phyloP scores from a whole-genome alignment of 768 basidiomycete genomes.

The Suillus clintonianus region DNA sequence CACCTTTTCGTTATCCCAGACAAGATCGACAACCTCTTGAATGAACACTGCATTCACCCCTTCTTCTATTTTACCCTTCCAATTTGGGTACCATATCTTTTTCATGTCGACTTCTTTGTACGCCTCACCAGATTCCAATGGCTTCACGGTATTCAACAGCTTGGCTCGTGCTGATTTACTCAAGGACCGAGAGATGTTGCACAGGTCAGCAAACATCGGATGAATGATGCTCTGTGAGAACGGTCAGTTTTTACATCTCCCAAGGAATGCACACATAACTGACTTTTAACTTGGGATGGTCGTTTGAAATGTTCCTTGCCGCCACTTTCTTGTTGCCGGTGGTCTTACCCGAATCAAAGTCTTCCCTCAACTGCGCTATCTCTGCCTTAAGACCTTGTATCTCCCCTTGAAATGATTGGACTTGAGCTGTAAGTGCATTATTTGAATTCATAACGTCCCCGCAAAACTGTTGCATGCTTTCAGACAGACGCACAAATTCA shows the following conservation, averaged over 20 bases:
- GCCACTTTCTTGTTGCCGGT: background rate
- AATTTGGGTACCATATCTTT: background rate
- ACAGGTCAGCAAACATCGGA: too few species aligned
- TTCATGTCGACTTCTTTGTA: background rate
- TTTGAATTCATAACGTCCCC: too few species aligned
- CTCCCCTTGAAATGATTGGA: background rate
- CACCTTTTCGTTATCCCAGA: slow-evolving; percentile 3
- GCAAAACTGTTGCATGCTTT: too few species aligned
- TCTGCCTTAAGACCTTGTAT: background rate
- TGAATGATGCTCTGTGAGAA: too few species aligned
- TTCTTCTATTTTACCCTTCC: background rate
- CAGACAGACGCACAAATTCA: too few species aligned
- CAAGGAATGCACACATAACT: background rate
- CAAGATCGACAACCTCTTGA: background rate
- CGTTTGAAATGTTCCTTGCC: background rate
- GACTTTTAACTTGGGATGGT: background rate
- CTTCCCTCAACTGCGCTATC: background rate
- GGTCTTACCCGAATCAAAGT: background rate
- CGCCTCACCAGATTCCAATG: background rate
- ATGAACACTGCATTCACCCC: background rate
- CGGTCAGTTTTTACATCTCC: background rate
- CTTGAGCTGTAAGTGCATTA: background rate
- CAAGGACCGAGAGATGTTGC: too few species aligned
- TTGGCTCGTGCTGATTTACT: too few species aligned
- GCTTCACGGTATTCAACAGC: too few species aligned